Evolutionary conservation across 768 basidiomycete genomes (phyloP).

Genomic region (Suillus alpinus): DNA sequence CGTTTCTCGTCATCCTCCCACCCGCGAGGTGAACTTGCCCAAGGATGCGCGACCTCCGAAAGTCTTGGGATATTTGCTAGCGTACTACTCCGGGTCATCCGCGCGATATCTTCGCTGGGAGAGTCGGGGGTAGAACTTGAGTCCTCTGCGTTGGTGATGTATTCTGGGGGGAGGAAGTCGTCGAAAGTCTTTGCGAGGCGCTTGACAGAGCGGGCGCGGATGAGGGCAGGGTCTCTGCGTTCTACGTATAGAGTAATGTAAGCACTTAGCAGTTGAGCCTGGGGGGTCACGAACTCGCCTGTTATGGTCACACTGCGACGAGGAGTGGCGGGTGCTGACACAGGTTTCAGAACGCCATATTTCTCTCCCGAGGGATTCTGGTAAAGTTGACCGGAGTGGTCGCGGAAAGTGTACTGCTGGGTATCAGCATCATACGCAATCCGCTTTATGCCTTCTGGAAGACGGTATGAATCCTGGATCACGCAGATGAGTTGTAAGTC

Average conservation of each 20-base stretch:
- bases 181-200: slow-evolving; percentile 38
- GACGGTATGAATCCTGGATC: slow-evolving; percentile 32
- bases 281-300: slow-evolving; percentile 23
- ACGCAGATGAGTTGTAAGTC: neutral
- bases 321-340: slow-evolving; percentile 21
- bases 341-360: slow-evolving; percentile 43
- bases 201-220: slow-evolving; percentile 14
- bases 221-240: slow-evolving; percentile 22
- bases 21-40: slow-evolving; percentile 13
- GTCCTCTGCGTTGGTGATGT: slow-evolving; percentile 38
- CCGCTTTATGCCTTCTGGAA: slow-evolving; percentile 44
- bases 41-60: slow-evolving; percentile 27
- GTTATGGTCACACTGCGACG: slow-evolving; percentile 25
- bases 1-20: slow-evolving; percentile 19
- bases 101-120: slow-evolving; percentile 20
- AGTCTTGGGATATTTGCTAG: slow-evolving; percentile 41
- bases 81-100: slow-evolving; percentile 32
- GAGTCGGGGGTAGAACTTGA: slow-evolving; percentile 5
- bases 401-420: slow-evolving; percentile 47
- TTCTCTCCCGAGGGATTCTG: slow-evolving; percentile 41
- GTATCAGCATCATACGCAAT: slow-evolving; percentile 55
- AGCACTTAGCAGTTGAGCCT: neutral
- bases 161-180: slow-evolving; percentile 44
- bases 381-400: slow-evolving; percentile 43
- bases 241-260: slow-evolving; percentile 13